Percentiles rank a stretch among this genome's conserved stretches.
These are phyloP conservation scores for Acacia crassicarpa DNA, from an alignment of 306 rosid genomes.

Conservation along the genomic window DNA sequence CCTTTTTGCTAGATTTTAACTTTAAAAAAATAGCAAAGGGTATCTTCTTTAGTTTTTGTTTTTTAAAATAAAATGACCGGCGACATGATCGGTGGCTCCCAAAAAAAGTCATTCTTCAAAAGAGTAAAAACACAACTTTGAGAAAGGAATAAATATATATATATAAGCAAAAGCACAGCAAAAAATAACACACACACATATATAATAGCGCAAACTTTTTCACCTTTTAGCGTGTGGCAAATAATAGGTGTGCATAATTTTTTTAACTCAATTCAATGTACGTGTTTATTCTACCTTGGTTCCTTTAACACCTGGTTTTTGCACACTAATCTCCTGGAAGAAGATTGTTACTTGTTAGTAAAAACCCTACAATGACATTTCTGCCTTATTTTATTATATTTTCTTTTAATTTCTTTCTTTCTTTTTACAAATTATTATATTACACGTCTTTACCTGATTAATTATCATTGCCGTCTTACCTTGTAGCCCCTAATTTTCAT, in stretches of 20 bases:
- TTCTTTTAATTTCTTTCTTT: background rate
- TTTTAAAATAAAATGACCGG: constrained; percentile 18
- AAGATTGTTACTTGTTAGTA: constrained; percentile 29
- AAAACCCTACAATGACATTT: background rate
- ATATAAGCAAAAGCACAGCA: background rate
- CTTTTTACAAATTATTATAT: background rate
- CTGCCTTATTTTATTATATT: background rate
- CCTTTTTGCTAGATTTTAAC: background rate
- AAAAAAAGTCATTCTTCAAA: background rate
- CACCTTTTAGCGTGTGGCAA: too few relatives aligned
- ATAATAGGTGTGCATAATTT: too few relatives aligned
- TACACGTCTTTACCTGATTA: background rate
- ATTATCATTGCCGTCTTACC: background rate
- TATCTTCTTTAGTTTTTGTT: background rate
- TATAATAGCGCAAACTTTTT: too few relatives aligned
- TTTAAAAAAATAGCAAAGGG: background rate
- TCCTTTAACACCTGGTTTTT: constrained; percentile 17
- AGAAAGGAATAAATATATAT: background rate
- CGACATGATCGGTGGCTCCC: background rate
- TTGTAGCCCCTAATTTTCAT: background rate
- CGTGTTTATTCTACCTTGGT: constrained; percentile 7
- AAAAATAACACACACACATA: too few relatives aligned
- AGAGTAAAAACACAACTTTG: background rate
- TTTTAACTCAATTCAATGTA: background rate
- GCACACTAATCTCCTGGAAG: constrained; percentile 29